A percentile compares a stretch with the other conserved stretches of the same genome.
These are phyloP conservation scores for Lagenidium giganteum DNA, from an alignment of 352 stramenopile genomes.

Conservation along the genomic window DNA sequence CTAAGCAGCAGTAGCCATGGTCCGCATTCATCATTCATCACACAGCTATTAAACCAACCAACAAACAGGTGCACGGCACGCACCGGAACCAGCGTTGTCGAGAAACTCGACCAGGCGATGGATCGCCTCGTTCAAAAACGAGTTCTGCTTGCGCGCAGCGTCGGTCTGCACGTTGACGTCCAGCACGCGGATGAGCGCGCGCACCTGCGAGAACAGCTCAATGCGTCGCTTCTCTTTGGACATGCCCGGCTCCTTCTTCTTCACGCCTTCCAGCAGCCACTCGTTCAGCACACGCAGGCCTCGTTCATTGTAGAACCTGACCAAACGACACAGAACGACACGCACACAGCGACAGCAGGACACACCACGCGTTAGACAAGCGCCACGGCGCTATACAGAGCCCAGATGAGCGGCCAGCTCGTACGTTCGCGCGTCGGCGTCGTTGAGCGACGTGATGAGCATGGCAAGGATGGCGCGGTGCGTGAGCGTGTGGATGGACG, in stretches of 20 bases:
- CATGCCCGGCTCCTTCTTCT: conserved; percentile 26
- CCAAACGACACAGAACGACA: background rate
- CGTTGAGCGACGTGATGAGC: conserved; percentile 61
- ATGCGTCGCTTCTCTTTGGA: conserved; percentile 59
- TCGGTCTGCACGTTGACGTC: conserved; percentile 73
- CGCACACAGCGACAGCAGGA: background rate
- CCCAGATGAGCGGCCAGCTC: too few species aligned
- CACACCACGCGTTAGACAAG: too few species aligned
- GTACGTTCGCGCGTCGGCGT: conserved; percentile 64
- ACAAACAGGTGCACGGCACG: background rate
- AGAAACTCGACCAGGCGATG: conserved; percentile 58
- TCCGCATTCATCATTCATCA: too few species aligned
- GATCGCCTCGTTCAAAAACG: conserved; percentile 55
- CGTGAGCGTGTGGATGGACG: conserved; percentile 73
- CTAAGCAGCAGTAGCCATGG: conserved; percentile 18
- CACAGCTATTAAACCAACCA: background rate
- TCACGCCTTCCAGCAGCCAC: conserved; percentile 52
- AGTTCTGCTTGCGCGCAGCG: conserved; percentile 53
- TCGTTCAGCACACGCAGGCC: conserved; percentile 71
- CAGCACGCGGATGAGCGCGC: conserved; percentile 60
- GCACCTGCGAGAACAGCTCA: conserved; percentile 78
- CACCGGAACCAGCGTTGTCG: conserved; percentile 57
- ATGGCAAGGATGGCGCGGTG: conserved; percentile 76
- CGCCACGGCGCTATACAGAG: too few species aligned
- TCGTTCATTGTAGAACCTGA: conserved; percentile 69